These are phyloP conservation scores for Xylaria polymorpha DNA, from an alignment of 2,329 filamentous ascomycete species.

Conservation along the genomic window DNA sequence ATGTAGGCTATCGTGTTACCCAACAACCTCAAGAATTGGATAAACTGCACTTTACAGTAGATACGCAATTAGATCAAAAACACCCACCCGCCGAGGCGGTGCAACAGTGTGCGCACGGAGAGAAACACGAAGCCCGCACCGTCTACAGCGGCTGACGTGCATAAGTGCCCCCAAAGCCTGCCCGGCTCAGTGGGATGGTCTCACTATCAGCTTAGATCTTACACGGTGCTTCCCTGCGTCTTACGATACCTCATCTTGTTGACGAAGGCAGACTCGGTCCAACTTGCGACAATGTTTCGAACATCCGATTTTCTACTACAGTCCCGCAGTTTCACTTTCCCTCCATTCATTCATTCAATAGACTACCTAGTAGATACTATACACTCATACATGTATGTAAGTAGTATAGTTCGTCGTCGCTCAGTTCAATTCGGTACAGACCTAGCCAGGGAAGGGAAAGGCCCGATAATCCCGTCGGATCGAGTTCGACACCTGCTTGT, in stretches of 20 bases:
- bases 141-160: constrained; percentile 6
- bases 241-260: neutral
- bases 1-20: too few relatives aligned
- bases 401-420: too few relatives aligned
- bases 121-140: neutral
- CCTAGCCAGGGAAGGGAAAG: constrained; percentile 3
- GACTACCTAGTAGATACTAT: neutral
- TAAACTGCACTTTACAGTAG: too few relatives aligned
- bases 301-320: neutral
- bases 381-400: neutral
- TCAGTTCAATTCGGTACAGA: neutral
- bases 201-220: constrained; percentile 18
- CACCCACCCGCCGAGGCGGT: too few relatives aligned
- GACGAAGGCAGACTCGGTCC: neutral
- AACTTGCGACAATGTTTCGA: neutral
- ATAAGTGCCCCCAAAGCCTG: too few relatives aligned
- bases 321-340: neutral
- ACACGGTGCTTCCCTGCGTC: neutral
- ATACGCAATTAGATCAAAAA: too few relatives aligned
- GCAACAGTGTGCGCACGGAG: too few relatives aligned
- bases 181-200: constrained; percentile 4
- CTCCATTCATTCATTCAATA: neutral
- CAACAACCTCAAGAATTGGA: too few relatives aligned
- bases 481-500: constrained; percentile 3
- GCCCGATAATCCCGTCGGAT: constrained; percentile 15